Evolutionary conservation across 257 asterid genomes (phyloP).

Genomic region (Solanum microdontum): DNA sequence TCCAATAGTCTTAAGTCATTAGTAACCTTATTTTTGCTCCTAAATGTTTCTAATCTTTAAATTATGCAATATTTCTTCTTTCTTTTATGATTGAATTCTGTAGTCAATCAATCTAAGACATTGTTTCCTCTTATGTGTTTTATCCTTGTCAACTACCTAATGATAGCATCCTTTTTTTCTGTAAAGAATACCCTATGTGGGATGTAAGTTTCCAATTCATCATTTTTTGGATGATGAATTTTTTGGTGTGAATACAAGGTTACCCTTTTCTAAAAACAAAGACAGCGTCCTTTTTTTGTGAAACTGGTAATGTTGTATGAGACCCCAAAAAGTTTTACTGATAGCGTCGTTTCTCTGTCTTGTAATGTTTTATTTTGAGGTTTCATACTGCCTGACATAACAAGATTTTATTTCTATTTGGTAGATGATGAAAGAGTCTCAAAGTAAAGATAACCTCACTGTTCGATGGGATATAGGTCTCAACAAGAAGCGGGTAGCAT

Average conservation of each 20-base stretch:
- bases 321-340: not conserved
- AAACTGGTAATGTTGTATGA: not conserved
- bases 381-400: not conserved
- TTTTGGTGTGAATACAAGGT: too few relatives aligned
- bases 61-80: not conserved
- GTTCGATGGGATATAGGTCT: slow-evolving; percentile 98
- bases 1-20: not conserved
- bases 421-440: slow-evolving; percentile 99
- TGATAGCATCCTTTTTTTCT: not conserved
- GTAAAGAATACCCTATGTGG: too few relatives aligned
- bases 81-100: not conserved
- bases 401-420: slow-evolving; percentile 3
- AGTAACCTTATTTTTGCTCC: not conserved
- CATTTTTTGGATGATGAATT: too few relatives aligned
- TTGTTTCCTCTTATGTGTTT: not conserved
- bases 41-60: not conserved
- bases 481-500: slow-evolving; percentile 92
- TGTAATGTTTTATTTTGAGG: not conserved
- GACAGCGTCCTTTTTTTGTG: not conserved
- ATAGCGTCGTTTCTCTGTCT: not conserved
- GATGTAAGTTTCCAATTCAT: too few relatives aligned
- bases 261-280: too few relatives aligned
- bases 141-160: not conserved
- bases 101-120: not conserved
- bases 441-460: slow-evolving; percentile 87